phyloP scores from a whole-genome alignment of 371 early-diverging fungal genomes.

The Paraphysoderma sedebokerense region DNA sequence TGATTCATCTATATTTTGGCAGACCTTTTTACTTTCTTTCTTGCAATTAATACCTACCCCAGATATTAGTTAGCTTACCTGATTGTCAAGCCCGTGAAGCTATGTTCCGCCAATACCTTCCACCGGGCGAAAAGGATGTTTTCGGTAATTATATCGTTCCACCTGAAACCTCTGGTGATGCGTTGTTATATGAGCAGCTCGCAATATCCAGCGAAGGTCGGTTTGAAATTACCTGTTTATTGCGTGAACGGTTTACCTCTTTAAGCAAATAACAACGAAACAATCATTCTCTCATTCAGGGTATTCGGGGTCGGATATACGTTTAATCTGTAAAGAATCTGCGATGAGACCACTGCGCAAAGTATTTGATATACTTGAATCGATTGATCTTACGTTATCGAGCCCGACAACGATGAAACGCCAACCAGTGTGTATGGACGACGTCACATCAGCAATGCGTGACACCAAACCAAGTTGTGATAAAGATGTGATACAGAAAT shows the following conservation, averaged over 20 bases:
- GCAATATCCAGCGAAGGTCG: constrained; percentile 16
- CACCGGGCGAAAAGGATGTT: constrained; percentile 1
- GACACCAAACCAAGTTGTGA: no score
- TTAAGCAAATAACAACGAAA: no score
- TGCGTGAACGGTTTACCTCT: no score
- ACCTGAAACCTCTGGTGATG: not conserved
- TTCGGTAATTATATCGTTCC: constrained; percentile 2
- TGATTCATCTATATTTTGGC: not conserved
- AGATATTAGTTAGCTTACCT: constrained; percentile 25
- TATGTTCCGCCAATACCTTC: constrained; percentile 18
- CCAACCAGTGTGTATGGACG: no score
- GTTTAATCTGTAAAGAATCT: constrained; percentile 44
- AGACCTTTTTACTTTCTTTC: not conserved
- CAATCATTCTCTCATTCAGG: constrained; percentile 9
- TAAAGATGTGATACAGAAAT: no score
- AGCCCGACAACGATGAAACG: no score
- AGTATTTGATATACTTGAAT: constrained; percentile 22
- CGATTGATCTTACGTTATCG: no score
- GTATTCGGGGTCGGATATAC: constrained; percentile 49
- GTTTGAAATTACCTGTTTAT: not conserved
- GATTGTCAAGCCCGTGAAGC: constrained; percentile 12
- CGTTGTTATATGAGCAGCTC: constrained; percentile 14
- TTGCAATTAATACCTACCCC: not conserved
- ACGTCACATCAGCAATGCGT: no score
- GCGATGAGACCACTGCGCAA: constrained; percentile 37